These are phyloP conservation scores for Populus hybrid DNA, from an alignment of 441 rosid species.

Conservation along the genomic window DNA sequence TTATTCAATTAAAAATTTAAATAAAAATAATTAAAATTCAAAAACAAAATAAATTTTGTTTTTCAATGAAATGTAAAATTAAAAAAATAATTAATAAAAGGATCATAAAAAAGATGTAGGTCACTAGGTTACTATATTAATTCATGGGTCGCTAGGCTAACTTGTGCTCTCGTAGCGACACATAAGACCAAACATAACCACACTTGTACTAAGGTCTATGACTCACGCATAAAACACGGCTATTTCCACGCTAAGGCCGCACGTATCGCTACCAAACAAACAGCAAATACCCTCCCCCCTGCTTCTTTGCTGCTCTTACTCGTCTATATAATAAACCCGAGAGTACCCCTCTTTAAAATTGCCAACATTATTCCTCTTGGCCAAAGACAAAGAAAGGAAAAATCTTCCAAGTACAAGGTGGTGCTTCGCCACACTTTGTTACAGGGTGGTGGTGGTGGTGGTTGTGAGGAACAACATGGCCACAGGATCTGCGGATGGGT, in stretches of 20 bases:
- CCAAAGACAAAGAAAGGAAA: not conserved
- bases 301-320: not conserved
- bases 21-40: too few species aligned
- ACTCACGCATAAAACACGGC: not conserved
- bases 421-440: not conserved
- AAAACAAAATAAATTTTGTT: too few species aligned
- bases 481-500: constrained; percentile 47
- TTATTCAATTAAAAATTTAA: too few species aligned
- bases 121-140: too few species aligned
- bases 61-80: too few species aligned
- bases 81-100: too few species aligned
- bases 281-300: not conserved
- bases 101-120: too few species aligned
- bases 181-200: not conserved
- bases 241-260: not conserved
- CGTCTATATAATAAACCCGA: not conserved
- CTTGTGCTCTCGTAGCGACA: too few species aligned
- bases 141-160: too few species aligned
- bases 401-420: not conserved
- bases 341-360: not conserved
- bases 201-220: not conserved
- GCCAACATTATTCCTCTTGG: not conserved
- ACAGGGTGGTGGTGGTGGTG: not conserved
- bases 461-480: constrained; percentile 26
- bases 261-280: not conserved